These are phyloP conservation scores for Plasmodium vinckei DNA, from an alignment of 169 alveolate species.

Conservation along the genomic window DNA sequence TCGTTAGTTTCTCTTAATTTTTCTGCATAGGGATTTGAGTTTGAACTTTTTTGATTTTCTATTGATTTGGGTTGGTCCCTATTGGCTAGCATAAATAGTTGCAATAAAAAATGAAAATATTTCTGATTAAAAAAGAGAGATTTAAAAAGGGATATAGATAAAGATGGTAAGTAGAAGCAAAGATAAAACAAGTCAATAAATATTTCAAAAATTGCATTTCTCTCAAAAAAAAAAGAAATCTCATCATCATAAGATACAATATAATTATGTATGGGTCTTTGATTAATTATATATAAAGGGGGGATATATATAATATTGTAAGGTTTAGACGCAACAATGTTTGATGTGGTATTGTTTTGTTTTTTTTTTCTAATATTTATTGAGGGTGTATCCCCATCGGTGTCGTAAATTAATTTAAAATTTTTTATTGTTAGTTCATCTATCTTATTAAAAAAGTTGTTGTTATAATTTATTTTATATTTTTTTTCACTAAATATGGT, in stretches of 20 bases:
- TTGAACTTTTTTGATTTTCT: neutral
- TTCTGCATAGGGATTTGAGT: neutral
- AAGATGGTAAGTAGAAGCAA: constrained; percentile 14
- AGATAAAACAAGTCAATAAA: constrained; percentile 20
- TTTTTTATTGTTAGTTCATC: too few species aligned
- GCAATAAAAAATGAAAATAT: constrained; percentile 10
- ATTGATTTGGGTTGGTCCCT: too few species aligned
- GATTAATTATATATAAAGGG: constrained; percentile 30
- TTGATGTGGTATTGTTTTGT: too few species aligned
- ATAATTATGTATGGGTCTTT: constrained; percentile 28
- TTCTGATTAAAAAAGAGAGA: constrained; percentile 8
- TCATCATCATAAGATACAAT: constrained; percentile 36
- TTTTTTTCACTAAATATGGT: too few species aligned
- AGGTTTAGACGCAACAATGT: too few species aligned
- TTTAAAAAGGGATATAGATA: constrained; percentile 4
- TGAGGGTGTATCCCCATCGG: too few species aligned
- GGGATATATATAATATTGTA: constrained; percentile 46
- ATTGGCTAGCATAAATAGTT: constrained; percentile 4
- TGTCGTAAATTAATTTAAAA: too few species aligned
- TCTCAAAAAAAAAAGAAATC: constrained; percentile 6
- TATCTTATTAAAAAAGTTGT: too few species aligned
- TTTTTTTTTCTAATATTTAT: too few species aligned
- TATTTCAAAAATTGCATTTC: neutral
- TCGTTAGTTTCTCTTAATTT: neutral
- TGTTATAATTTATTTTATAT: too few species aligned